Conservation (phyloP, 257 asterid genomes). For the Linderniella brevidens region DNA sequence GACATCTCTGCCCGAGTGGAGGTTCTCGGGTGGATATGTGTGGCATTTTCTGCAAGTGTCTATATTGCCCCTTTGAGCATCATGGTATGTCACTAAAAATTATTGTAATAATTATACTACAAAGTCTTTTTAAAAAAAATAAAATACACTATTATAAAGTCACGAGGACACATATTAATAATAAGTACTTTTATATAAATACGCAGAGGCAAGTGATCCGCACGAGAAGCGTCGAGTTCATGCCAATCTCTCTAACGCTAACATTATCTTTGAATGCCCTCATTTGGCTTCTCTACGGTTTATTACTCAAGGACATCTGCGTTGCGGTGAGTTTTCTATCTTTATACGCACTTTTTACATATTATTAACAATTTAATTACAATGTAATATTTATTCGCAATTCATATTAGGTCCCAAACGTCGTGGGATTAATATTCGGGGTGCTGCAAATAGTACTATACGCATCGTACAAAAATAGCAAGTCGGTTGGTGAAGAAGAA, state of each 20-base stretch:
- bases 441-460: neutral
- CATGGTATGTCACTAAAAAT: too few relatives aligned
- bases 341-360: neutral
- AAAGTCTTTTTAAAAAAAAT: too few relatives aligned
- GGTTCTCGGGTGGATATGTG: too few relatives aligned
- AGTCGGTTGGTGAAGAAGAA: neutral
- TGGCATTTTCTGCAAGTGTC: too few relatives aligned
- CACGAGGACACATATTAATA: too few relatives aligned
- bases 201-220: neutral
- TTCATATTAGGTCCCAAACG: neutral
- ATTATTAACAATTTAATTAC: neutral
- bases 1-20: too few relatives aligned
- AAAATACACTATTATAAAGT: too few relatives aligned
- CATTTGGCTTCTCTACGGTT: conserved; percentile 1
- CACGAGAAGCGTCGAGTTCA: conserved; percentile 4
- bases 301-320: neutral
- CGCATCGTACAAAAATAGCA: neutral
- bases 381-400: neutral
- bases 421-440: conserved; percentile 1
- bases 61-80: too few relatives aligned
- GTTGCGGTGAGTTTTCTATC: neutral
- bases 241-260: neutral
- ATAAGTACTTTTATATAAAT: too few relatives aligned
- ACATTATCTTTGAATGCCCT: neutral
- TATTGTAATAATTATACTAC: neutral